These are phyloP conservation scores for Corrigiola litoralis DNA, from an alignment of 179 eudicot genomes.

Conservation along the genomic window DNA sequence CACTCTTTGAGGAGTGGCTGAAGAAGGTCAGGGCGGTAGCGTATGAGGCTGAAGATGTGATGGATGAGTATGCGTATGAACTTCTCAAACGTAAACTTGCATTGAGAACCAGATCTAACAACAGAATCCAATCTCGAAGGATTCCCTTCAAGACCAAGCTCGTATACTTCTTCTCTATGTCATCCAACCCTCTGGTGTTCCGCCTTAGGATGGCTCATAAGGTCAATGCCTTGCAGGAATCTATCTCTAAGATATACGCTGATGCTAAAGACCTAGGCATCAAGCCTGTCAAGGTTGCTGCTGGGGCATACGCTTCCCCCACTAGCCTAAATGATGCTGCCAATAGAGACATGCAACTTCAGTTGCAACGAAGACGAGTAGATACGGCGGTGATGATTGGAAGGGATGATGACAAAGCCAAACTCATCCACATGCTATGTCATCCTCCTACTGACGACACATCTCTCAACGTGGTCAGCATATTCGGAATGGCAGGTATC, in stretches of 20 bases:
- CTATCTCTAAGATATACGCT: neutral
- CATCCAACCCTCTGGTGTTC: conserved; percentile 4
- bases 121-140: neutral
- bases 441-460: neutral
- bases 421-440: conserved; percentile 6
- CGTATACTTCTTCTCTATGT: neutral
- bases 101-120: neutral
- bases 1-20: conserved; percentile 17
- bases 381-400: conserved; percentile 16
- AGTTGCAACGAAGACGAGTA: conserved; percentile 1
- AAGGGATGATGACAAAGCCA: conserved; percentile 18
- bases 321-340: neutral
- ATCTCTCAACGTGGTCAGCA: conserved; percentile 15
- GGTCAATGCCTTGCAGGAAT: neutral
- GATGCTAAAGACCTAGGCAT: conserved; percentile 21
- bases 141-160: neutral
- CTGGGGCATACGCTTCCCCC: neutral
- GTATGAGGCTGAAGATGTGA: conserved; percentile 18
- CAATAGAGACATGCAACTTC: neutral
- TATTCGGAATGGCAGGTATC: conserved; percentile 30
- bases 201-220: conserved; percentile 9
- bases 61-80: conserved; percentile 16
- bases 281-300: conserved; percentile 4
- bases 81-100: neutral
- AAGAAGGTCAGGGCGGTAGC: conserved; percentile 10